Evolutionary conservation across 1,284 basidiomycete genomes (phyloP), one percentile per base, ranked within the genome.

Genomic region (Microbotryum lychnidis-dioicae): DNA sequence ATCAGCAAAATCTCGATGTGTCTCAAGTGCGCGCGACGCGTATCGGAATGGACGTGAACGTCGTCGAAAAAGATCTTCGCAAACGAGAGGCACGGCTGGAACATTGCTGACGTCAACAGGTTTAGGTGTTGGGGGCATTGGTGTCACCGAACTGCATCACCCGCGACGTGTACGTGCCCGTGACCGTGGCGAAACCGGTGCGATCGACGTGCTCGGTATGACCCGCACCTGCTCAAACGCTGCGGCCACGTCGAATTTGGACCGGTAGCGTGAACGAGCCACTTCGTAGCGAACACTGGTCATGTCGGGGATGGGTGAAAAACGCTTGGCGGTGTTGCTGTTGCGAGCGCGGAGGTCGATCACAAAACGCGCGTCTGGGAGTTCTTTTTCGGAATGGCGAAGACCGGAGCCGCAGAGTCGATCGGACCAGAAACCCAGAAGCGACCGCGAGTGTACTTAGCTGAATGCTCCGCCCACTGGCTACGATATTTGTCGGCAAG

Each of bases 221-320:
- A 76, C 57, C 0, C 67, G 49, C 0, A 76, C 65, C 48, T 71
- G 71, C 59, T 74, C 71, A 50, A 72, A 75, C 1, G 73, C 73
- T 25, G 73, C 65, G 8, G 67, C 70, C 62, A 75, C 57, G 62
- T 76, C 72, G 1, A 76, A 68, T 56, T 75, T 74, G 1, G 75
- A 73, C 0, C 72, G 52, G 31, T 67, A 66, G 6, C 31, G 51
- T 2, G 67, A 64, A 0, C 67, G 37, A 0, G 75, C 73, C 0
- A 76, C 67, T 12, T 71, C 68, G 23, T 61, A 60, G 0, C 69
- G 52, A 23, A 77, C 76, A 18, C 70, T 61, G 14, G 74, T 72
- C 54, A 75, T 73, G 50, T 77, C 72, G 1, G 76, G 79, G 1
- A 80, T 64, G 0, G 77, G 77, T 42, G 73, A 72, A 4, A 68